Evolutionary conservation across 2,329 filamentous ascomycete species (phyloP).

Genomic region (Neoarthrinium moseri): DNA sequence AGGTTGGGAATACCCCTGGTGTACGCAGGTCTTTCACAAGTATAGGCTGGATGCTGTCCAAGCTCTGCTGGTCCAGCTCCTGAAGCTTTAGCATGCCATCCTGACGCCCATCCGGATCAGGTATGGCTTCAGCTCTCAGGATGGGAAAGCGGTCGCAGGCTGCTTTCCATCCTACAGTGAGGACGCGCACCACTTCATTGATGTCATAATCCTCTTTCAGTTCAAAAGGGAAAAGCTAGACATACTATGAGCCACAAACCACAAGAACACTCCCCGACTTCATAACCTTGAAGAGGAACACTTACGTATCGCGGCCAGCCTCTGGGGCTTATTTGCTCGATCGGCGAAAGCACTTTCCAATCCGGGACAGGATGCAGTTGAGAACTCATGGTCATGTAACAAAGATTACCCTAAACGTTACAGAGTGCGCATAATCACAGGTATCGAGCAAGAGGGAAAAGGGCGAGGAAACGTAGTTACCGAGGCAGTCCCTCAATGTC

Average conservation of each 20-base stretch:
- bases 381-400: too few relatives aligned
- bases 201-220: conserved; percentile 28
- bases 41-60: conserved; percentile 23
- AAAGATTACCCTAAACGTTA: too few relatives aligned
- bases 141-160: conserved; percentile 27
- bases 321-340: not conserved
- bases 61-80: conserved; percentile 19
- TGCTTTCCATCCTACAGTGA: conserved; percentile 27
- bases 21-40: conserved; percentile 24
- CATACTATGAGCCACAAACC: not conserved
- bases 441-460: too few relatives aligned
- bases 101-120: conserved; percentile 27
- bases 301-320: conserved; percentile 1
- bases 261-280: not conserved
- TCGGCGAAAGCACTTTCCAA: not conserved
- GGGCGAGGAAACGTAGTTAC: too few relatives aligned
- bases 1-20: conserved; percentile 21
- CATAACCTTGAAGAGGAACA: not conserved
- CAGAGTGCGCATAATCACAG: too few relatives aligned
- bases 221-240: conserved; percentile 27
- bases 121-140: conserved; percentile 29
- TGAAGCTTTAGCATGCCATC: conserved; percentile 30
- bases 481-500: too few relatives aligned
- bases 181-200: conserved; percentile 20
- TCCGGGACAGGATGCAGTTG: too few relatives aligned